phyloP scores from a whole-genome alignment of 2,329 filamentous ascomycete species.

The Pseudophaeomoniella oleicola region DNA sequence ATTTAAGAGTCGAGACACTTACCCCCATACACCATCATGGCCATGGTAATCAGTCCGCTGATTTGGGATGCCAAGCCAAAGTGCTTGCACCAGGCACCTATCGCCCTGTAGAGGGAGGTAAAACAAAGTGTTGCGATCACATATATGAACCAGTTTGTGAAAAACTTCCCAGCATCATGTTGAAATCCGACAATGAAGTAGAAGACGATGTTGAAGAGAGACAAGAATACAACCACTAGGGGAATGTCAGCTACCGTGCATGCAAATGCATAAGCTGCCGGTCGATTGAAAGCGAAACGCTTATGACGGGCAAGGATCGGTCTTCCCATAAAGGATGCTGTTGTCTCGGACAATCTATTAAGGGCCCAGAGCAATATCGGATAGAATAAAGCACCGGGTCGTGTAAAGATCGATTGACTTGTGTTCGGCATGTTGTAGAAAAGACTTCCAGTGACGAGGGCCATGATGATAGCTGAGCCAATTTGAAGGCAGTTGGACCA shows the following conservation, averaged over 20 bases:
- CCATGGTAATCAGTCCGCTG: constrained; percentile 48
- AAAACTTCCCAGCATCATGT: constrained; percentile 38
- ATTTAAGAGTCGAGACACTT: no score
- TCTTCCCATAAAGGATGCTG: constrained; percentile 44
- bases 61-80: constrained; percentile 46
- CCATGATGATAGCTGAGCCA: constrained; percentile 42
- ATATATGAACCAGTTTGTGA: constrained; percentile 45
- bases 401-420: constrained; percentile 47
- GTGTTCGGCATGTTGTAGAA: constrained; percentile 50
- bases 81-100: constrained; percentile 43
- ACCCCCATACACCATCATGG: constrained; percentile 28
- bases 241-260: constrained; percentile 36
- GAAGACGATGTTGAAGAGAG: constrained; percentile 40
- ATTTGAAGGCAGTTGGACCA: no score
- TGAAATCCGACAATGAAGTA: constrained; percentile 52
- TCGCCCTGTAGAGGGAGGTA: constrained; percentile 50
- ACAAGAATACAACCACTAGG: constrained; percentile 45
- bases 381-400: constrained; percentile 51
- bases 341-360: constrained; percentile 52
- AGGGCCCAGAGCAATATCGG: constrained; percentile 48
- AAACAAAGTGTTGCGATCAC: constrained; percentile 47
- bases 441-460: constrained; percentile 49
- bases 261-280: constrained; percentile 28
- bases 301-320: constrained; percentile 46
- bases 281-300: constrained; percentile 42